Percentiles rank a stretch among this genome's conserved stretches.
phyloP scores from a whole-genome alignment of 108 stramenopile genomes.

The Pseudonitzschia pungens region DNA sequence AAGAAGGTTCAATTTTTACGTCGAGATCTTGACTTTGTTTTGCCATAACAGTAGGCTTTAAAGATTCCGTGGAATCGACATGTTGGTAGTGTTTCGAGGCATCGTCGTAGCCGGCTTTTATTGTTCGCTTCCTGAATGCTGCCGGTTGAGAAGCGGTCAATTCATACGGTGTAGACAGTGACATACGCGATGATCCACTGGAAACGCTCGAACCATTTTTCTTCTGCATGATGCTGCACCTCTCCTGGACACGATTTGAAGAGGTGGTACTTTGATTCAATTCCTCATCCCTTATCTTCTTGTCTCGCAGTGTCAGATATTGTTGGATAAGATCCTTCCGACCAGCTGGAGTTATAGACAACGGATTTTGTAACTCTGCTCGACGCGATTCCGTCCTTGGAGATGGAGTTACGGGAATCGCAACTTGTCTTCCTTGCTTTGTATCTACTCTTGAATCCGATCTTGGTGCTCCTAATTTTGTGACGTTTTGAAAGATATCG shows the following conservation, averaged over 20 bases:
- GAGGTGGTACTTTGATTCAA: neutral
- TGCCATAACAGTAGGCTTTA: neutral
- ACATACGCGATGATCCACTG: neutral
- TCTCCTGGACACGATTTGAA: too few species aligned
- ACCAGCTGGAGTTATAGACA: conserved; percentile 2
- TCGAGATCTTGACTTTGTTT: neutral
- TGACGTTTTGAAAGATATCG: neutral
- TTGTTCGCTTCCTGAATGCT: too few species aligned
- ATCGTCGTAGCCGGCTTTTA: neutral
- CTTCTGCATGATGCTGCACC: neutral
- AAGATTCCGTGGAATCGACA: neutral
- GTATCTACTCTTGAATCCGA: neutral
- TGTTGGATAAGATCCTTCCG: conserved; percentile 6
- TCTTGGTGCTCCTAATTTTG: neutral
- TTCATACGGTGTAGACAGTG: neutral
- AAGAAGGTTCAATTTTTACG: neutral
- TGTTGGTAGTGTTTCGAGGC: conserved; percentile 4
- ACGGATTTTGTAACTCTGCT: neutral
- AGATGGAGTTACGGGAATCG: neutral
- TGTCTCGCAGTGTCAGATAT: neutral
- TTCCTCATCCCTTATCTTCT: neutral
- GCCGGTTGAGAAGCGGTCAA: too few species aligned
- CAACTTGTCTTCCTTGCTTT: neutral
- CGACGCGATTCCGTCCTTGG: neutral
- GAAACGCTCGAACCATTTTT: neutral